These are phyloP conservation scores for Fistulifera solaris DNA, from an alignment of 108 stramenopile genomes.

Conservation along the genomic window DNA sequence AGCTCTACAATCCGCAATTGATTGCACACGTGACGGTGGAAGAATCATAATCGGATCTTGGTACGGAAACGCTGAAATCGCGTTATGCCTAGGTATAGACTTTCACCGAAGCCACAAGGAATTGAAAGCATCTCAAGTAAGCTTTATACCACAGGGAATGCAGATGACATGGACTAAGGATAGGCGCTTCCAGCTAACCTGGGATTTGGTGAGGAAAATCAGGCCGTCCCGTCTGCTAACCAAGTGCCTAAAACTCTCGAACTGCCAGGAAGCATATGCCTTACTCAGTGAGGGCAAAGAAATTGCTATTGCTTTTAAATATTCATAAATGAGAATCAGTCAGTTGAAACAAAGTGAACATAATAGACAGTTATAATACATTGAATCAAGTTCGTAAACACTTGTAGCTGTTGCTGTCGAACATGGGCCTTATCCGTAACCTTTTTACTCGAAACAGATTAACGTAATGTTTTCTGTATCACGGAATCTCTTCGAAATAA, in stretches of 20 bases:
- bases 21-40: constrained; percentile 66
- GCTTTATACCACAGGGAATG: constrained; percentile 54
- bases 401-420: too few species aligned
- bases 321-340: too few species aligned
- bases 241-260: constrained; percentile 29
- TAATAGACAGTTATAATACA: too few species aligned
- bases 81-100: constrained; percentile 79
- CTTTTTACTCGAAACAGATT: too few species aligned
- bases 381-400: too few species aligned
- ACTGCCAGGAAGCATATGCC: constrained; percentile 66
- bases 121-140: constrained; percentile 80
- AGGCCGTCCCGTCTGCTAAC: constrained; percentile 71
- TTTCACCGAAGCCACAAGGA: constrained; percentile 89
- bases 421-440: too few species aligned
- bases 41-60: constrained; percentile 78
- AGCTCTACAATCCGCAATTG: constrained; percentile 82
- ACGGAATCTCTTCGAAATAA: too few species aligned
- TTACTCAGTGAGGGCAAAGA: constrained; percentile 52
- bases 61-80: constrained; percentile 73
- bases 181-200: constrained; percentile 71
- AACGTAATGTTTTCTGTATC: too few species aligned
- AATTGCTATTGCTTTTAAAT: constrained; percentile 61
- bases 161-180: constrained; percentile 76
- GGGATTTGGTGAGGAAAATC: constrained; percentile 64
- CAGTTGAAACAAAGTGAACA: too few species aligned